Evolutionary conservation across 768 basidiomycete genomes (phyloP).

Genomic region (Xerocomellus amylosporus): DNA sequence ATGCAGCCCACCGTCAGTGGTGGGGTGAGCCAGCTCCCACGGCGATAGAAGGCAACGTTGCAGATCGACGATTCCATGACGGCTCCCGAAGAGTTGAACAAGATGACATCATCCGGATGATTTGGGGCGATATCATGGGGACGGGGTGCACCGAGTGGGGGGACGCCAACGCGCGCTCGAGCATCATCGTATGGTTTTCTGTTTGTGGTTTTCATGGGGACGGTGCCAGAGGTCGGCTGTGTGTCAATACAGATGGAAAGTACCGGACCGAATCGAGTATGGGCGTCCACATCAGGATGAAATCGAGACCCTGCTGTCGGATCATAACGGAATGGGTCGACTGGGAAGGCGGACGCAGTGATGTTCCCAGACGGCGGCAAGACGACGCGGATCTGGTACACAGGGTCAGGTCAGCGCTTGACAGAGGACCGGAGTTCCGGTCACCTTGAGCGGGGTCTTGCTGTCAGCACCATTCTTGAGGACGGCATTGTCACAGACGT

Average conservation of each 20-base stretch:
- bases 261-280: constrained; percentile 30
- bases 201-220: constrained; percentile 66
- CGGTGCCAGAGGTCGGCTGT: constrained; percentile 48
- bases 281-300: constrained; percentile 32
- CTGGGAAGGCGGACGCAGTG: constrained; percentile 33
- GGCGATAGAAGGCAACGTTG: constrained; percentile 67
- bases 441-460: constrained; percentile 26
- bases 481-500: constrained; percentile 47
- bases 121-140: neutral
- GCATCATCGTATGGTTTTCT: constrained; percentile 60
- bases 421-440: neutral
- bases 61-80: constrained; percentile 68
- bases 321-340: constrained; percentile 35
- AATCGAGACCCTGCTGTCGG: constrained; percentile 39
- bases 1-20: constrained; percentile 60
- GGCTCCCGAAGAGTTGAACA: constrained; percentile 50
- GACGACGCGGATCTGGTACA: constrained; percentile 51
- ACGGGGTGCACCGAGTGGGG: constrained; percentile 24
- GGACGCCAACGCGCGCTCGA: constrained; percentile 52
- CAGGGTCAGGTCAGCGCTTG: neutral
- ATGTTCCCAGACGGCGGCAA: constrained; percentile 41
- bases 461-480: constrained; percentile 11
- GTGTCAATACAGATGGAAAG: constrained; percentile 56
- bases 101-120: constrained; percentile 53
- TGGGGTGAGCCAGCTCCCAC: constrained; percentile 64